Percentiles rank a stretch among this genome's conserved stretches.
Conservation (phyloP, 768 basidiomycete species). For the Boletus vermiculosoides region DNA sequence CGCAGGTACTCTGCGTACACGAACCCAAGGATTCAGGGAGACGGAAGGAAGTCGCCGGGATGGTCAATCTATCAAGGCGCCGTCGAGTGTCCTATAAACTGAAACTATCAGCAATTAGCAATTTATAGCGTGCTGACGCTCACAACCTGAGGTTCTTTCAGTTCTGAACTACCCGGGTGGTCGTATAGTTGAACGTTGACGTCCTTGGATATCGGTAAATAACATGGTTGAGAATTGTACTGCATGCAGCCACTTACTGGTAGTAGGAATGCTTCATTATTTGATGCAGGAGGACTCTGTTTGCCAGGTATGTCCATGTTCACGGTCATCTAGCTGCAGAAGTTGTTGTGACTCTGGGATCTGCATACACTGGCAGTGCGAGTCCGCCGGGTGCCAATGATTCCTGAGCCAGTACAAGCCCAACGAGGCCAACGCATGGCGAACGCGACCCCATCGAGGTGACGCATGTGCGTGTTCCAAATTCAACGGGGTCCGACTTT, state of each 20-base stretch:
- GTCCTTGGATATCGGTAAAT: constrained; percentile 11
- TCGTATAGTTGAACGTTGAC: constrained; percentile 1
- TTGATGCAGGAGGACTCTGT: neutral
- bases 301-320: neutral
- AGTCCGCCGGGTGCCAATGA: neutral
- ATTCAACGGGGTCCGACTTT: neutral
- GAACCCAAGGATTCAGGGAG: neutral
- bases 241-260: constrained; percentile 5
- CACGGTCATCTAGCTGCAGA: neutral
- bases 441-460: neutral
- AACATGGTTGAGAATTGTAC: neutral
- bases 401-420: neutral
- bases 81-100: constrained; percentile 10
- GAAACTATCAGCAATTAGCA: neutral
- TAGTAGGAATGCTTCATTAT: neutral
- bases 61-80: constrained; percentile 8
- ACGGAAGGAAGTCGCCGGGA: constrained; percentile 7
- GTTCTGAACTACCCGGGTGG: neutral
- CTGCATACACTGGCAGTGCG: neutral
- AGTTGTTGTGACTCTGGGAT: neutral
- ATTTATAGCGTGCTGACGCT: neutral
- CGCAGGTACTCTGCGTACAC: constrained; percentile 9
- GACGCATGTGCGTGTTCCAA: neutral
- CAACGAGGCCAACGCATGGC: constrained; percentile 4
- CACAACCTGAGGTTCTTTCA: constrained; percentile 4